phyloP scores from a whole-genome alignment of 2,329 filamentous ascomycete species.

The Nigrograna mackinnonii region DNA sequence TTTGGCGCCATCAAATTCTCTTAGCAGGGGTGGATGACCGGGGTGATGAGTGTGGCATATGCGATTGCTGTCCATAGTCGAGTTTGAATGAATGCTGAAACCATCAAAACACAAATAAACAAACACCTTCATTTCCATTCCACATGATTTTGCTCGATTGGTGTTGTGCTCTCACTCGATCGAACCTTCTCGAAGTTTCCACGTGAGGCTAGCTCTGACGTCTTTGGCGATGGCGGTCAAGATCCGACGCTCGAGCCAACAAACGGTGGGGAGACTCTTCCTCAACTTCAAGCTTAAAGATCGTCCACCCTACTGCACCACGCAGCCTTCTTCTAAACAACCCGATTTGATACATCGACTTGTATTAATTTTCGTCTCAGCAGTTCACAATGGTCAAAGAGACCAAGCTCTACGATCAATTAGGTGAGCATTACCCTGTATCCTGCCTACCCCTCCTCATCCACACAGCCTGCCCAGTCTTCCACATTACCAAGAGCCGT shows the following conservation, averaged over 20 bases:
- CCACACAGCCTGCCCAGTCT: not conserved
- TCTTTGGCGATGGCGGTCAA: conserved; percentile 22
- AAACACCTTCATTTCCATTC: too few species aligned
- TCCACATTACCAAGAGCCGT: not conserved
- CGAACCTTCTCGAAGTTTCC: conserved; percentile 45
- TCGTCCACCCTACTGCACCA: conserved; percentile 22
- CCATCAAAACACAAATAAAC: too few species aligned
- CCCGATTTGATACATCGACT: conserved; percentile 1
- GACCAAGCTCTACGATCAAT: conserved; percentile 90
- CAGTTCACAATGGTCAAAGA: conserved; percentile 79
- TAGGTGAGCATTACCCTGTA: conserved; percentile 61
- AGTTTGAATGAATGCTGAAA: too few species aligned
- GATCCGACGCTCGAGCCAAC: conserved; percentile 19
- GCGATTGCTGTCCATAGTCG: too few species aligned
- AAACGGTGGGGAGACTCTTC: conserved; percentile 30
- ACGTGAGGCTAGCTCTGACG: conserved; percentile 26
- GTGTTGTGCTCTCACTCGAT: too few species aligned
- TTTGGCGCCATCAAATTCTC: conserved; percentile 25
- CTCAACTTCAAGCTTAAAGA: conserved; percentile 25
- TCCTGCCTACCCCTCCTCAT: conserved; percentile 5
- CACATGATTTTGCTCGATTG: too few species aligned
- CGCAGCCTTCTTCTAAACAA: conserved; percentile 10
- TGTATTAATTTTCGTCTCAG: not conserved
- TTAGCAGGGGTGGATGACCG: conserved; percentile 26
- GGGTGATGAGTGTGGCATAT: conserved; percentile 20